Evolutionary conservation across 2,329 filamentous ascomycete species (phyloP), one percentile per base, ranked within the genome.

Genomic region (Fusarium transvaalense): DNA sequence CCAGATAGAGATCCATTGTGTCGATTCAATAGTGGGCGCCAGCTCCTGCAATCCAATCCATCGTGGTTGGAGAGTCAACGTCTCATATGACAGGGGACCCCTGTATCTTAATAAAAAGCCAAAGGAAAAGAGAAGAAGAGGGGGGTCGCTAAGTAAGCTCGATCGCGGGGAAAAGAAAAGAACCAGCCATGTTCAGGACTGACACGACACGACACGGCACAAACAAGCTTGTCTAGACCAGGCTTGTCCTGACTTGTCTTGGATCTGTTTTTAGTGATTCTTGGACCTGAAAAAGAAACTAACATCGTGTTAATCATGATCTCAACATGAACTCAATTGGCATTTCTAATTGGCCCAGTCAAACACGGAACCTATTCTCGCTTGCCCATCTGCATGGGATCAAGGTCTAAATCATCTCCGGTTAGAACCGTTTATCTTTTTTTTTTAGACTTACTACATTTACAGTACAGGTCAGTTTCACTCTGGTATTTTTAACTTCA

Each of bases 141-240:
- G 29, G 46, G 46, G 34, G 48, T 51, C 37, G 31, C 27, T 52
- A 38, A 38, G 29, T 9, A 25, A 46, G 50, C 60, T 53, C 46
- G 60, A 64, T 64, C 60, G 61, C 41, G 61, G 61, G 41, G 53
- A 41, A 45, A 45, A 21, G 6, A n/a, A 25, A n/a, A 29, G 17
- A 38, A 9, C n/a, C 17, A 38, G 35, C n/a, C 37, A 31, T 14
- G 7, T n/a, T n/a, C 32, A 19, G 13, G n/a, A 15, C 23, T 25
- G 23, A 25, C 23, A 25, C n/a, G n/a, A n/a, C n/a, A n/a, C n/a
- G 6, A 50, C 47, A 39, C 23, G 47, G 47, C 32, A 38, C 17
- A 37, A 14, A 27, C 47, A 38, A 27, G 47, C 32, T 50, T 37
- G 32, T 21, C 17, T 45, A 29, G n/a, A 10, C 7, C 21, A 7